Evolutionary conservation across 306 rosid genomes (phyloP).

Genomic region (Sicyos baderoa): DNA sequence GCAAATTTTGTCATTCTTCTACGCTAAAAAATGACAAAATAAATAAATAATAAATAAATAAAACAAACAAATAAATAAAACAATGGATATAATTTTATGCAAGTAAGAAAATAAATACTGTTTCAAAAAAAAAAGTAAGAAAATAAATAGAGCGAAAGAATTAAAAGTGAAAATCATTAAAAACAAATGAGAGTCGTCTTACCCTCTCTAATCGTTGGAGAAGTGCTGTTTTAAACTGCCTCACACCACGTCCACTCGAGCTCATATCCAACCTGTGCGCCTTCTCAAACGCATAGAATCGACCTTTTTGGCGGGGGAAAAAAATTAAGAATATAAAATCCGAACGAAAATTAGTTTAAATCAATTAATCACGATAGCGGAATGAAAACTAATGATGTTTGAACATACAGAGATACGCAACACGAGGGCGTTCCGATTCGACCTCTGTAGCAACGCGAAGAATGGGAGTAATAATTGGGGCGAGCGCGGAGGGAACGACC

Average conservation of each 20-base stretch:
- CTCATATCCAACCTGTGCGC: slow-evolving; percentile 85
- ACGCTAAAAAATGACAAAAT: background rate
- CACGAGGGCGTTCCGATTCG: slow-evolving; percentile 81
- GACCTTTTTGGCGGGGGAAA: slow-evolving; percentile 40
- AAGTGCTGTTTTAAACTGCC: slow-evolving; percentile 83
- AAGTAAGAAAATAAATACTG: background rate
- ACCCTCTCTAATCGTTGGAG: slow-evolving; percentile 88
- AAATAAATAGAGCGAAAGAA: background rate
- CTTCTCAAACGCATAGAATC: slow-evolving; percentile 93
- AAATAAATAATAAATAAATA: background rate
- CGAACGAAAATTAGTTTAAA: background rate
- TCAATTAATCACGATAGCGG: background rate
- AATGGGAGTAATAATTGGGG: slow-evolving; percentile 71
- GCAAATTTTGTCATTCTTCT: background rate
- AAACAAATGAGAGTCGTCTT: slow-evolving; percentile 6
- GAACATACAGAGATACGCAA: slow-evolving; percentile 69
- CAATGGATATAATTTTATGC: background rate
- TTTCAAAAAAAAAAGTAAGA: too few species aligned
- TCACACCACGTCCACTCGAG: slow-evolving; percentile 90
- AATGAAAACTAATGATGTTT: too few species aligned
- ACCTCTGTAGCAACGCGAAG: slow-evolving; percentile 89
- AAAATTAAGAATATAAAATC: background rate
- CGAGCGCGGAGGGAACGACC: slow-evolving; percentile 84
- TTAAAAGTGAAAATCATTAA: background rate
- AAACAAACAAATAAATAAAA: too few species aligned